Conservation (phyloP, 208 protist species). For the Angomonas ambiguus region DNA sequence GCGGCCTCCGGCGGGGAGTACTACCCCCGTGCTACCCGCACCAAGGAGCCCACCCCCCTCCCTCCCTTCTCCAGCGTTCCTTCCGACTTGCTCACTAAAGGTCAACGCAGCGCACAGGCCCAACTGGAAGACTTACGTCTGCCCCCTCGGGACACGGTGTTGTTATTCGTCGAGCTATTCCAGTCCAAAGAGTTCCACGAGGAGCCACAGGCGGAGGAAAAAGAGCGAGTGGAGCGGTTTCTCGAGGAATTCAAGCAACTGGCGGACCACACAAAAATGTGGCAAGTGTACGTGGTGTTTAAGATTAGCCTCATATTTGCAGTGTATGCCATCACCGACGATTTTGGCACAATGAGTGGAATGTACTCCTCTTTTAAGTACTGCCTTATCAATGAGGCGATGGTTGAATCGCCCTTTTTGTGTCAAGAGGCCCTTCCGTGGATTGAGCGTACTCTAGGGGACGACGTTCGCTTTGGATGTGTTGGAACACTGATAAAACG, state of each 20-base stretch:
- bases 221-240: not conserved
- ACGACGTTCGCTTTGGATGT: not conserved
- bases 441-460: not conserved
- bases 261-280: not conserved
- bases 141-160: not conserved
- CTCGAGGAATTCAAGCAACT: not conserved
- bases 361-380: not conserved
- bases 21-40: not conserved
- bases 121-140: not conserved
- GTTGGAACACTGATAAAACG: not conserved
- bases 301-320: not conserved
- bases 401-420: not conserved
- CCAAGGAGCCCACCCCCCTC: not conserved
- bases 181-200: not conserved
- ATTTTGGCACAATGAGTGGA: not conserved
- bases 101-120: not conserved
- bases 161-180: not conserved
- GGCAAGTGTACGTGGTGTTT: not conserved
- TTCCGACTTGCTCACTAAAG: not conserved
- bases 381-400: not conserved
- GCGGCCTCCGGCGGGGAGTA: not conserved
- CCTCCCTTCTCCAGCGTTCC: not conserved
- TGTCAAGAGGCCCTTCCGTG: not conserved
- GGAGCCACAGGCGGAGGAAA: not conserved
- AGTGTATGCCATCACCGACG: not conserved